Percentiles rank a stretch among this genome's conserved stretches.
These are phyloP conservation scores for Cercospora brassicicola DNA, from an alignment of 2,329 filamentous ascomycete genomes.

Conservation along the genomic window DNA sequence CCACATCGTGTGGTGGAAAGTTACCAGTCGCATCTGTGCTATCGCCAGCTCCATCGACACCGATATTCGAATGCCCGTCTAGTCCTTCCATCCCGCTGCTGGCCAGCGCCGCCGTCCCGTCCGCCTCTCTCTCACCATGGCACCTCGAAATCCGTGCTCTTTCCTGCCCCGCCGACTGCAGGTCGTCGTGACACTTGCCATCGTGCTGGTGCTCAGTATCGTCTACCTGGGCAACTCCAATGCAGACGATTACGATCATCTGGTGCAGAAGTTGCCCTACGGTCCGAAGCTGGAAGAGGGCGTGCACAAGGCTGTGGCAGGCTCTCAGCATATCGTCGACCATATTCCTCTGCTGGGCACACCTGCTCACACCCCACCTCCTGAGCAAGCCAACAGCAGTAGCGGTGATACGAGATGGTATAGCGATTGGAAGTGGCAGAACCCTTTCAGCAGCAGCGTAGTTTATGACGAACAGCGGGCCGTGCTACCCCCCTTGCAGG, in stretches of 20 bases:
- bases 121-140: background rate
- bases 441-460: constrained; percentile 80
- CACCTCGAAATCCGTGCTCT: constrained; percentile 38
- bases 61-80: background rate
- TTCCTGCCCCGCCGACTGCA: constrained; percentile 51
- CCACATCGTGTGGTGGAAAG: background rate
- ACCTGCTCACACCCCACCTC: constrained; percentile 69
- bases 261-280: constrained; percentile 37
- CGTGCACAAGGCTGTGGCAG: constrained; percentile 40
- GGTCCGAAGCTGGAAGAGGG: constrained; percentile 42
- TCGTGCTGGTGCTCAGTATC: constrained; percentile 43
- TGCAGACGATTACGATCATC: constrained; percentile 31
- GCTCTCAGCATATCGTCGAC: constrained; percentile 43
- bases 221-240: constrained; percentile 39
- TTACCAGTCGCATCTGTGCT: background rate
- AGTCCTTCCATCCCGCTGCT: constrained; percentile 9
- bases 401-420: constrained; percentile 81
- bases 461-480: constrained; percentile 78
- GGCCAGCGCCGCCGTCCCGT: constrained; percentile 8
- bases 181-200: constrained; percentile 43
- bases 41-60: background rate
- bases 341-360: constrained; percentile 61
- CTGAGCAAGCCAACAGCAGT: constrained; percentile 74
- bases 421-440: constrained; percentile 84
- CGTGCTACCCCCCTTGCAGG: constrained; percentile 72